phyloP scores from a whole-genome alignment of 1,139 yeast genomes.

The Casaregolazyma suthepensis region DNA sequence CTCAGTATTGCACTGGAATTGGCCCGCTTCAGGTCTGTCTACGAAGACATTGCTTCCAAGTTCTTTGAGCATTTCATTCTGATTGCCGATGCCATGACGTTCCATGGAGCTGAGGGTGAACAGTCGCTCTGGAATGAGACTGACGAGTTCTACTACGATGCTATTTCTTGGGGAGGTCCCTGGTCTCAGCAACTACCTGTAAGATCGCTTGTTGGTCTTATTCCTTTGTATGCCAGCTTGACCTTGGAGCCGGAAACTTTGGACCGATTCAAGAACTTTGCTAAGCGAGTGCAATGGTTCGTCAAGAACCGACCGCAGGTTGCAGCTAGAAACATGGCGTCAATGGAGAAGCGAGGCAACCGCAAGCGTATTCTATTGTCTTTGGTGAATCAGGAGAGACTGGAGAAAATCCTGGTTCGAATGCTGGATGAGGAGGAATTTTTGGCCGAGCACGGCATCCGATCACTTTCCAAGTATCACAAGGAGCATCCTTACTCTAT shows the following conservation, averaged over 20 bases:
- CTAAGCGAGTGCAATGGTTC: conserved; percentile 83
- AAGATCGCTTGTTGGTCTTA: conserved; percentile 84
- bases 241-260: conserved; percentile 85
- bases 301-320: conserved; percentile 63
- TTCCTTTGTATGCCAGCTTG: conserved; percentile 86
- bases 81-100: conserved; percentile 94
- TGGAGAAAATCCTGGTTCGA: conserved; percentile 66
- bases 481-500: conserved; percentile 80
- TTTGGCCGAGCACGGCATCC: conserved; percentile 78
- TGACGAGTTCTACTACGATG: conserved; percentile 88
- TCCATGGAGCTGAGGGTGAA: conserved; percentile 44
- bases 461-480: conserved; percentile 86
- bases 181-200: conserved; percentile 73
- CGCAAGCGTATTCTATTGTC: conserved; percentile 81
- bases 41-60: conserved; percentile 92
- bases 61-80: conserved; percentile 90
- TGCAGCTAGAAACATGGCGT: conserved; percentile 84
- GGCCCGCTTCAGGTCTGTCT: conserved; percentile 78
- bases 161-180: conserved; percentile 78
- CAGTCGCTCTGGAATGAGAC: conserved; percentile 83
- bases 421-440: conserved; percentile 90
- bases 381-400: conserved; percentile 74
- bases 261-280: conserved; percentile 75
- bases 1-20: conserved; percentile 87
- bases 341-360: conserved; percentile 78